Evolutionary conservation across 2,329 filamentous ascomycete species (phyloP), one percentile per base, ranked within the genome.

Genomic region (Sporothrix curviconia): DNA sequence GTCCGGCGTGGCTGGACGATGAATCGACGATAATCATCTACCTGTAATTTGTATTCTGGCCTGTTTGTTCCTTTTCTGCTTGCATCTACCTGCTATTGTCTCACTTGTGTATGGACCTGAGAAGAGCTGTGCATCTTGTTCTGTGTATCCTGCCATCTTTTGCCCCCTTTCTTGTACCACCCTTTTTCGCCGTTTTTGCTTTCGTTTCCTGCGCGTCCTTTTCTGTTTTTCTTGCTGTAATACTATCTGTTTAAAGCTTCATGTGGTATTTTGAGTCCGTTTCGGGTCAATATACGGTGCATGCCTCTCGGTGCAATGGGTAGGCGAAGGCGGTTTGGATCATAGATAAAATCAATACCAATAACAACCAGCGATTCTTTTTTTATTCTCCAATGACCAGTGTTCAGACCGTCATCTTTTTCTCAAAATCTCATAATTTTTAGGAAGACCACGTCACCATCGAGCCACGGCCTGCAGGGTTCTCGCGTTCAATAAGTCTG

Each of bases 41-140:
- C 42, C 39, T 51, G 55, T 57, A 57, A 57, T 46, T 52, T 57
- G 39, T 52, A 37, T 57, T 56, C 37, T 51, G 49, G 49, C 32
- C 49, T 40, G 19, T n/a, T 25, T 25, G 25, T 15, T 25, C 44
- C 25, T 34, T 30, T 32, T 28, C 25, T 34, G 9, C 36, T 30
- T 11, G 30, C 47, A 12, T 36, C 30, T 49, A 9, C 46, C 36
- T 49, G 30, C 22, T 19, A 32, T 44, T 44, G 14, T 49, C 30
- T 19, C 4, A 8, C 36, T 30, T 49, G 7, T 52, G 55, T 17
- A 47, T 47, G 53, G n/a, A 36, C 25, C 17, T 24, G 8, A 17
- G 22, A 40, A 37, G 49, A 40, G 36, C n/a, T 19, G 44, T 43
- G 53, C 24, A 15, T 37, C 6, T 43, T 25, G 53, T 42, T 19